phyloP scores from a whole-genome alignment of 805 yeast genomes.

The Cyberlindnera sargentensis region DNA sequence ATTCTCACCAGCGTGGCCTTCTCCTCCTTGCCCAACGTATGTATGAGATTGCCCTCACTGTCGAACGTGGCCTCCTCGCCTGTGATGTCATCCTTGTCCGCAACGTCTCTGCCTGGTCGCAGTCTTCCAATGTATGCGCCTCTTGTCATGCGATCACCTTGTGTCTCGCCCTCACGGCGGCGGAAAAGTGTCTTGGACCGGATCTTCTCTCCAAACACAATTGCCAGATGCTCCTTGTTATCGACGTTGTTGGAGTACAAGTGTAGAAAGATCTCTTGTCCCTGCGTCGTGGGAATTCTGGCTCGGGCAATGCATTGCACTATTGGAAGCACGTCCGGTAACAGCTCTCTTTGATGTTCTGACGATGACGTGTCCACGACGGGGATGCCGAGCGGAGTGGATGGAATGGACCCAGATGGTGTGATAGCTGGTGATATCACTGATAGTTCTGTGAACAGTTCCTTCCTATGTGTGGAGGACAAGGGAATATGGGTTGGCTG shows the following conservation, averaged over 20 bases:
- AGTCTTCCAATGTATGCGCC: conserved; percentile 94
- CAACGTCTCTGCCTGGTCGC: conserved; percentile 74
- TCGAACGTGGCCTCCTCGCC: conserved; percentile 36
- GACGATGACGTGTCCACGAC: conserved; percentile 9
- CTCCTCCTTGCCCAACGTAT: conserved; percentile 12
- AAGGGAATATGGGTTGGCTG: conserved; percentile 5
- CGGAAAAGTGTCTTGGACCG: conserved; percentile 69
- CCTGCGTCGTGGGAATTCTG: conserved; percentile 91
- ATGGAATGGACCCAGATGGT: conserved; percentile 22
- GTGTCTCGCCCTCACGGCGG: conserved; percentile 63
- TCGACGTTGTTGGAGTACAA: conserved; percentile 82
- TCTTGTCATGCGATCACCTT: conserved; percentile 93
- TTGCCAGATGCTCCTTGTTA: conserved; percentile 91
- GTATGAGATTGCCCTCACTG: conserved; percentile 29
- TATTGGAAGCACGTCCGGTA: conserved; percentile 55
- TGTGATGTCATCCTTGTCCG: conserved; percentile 50
- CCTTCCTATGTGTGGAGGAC: conserved; percentile 1
- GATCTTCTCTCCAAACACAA: conserved; percentile 91
- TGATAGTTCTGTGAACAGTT: conserved; percentile 30
- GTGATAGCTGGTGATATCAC: conserved; percentile 35
- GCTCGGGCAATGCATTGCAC: conserved; percentile 92
- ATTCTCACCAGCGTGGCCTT: conserved; percentile 71
- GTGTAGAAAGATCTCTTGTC: conserved; percentile 90
- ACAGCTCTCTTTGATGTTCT: conserved; percentile 28
- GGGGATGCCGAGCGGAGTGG: conserved; percentile 24